phyloP scores from a whole-genome alignment of 208 protist species.

The Perkinsela sp. region DNA sequence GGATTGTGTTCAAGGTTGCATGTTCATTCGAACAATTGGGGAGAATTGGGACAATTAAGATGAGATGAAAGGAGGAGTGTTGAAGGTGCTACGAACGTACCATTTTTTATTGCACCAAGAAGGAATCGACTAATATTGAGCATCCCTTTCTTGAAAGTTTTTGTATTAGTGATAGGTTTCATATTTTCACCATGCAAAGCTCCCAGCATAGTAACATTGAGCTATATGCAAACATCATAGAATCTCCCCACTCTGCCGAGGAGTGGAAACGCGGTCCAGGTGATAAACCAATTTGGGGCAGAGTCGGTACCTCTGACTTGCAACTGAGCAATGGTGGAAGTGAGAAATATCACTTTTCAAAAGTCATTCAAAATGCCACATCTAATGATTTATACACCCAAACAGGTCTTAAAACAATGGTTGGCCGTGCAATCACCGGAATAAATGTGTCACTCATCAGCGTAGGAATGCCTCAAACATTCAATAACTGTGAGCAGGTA shows the following conservation, averaged over 20 bases:
- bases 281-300: not conserved
- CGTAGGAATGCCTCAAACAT: not conserved
- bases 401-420: not conserved
- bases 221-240: not conserved
- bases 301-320: not conserved
- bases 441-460: not conserved
- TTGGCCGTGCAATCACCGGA: not conserved
- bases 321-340: not conserved
- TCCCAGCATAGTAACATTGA: not conserved
- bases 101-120: too few relatives aligned
- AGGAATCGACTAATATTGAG: too few relatives aligned
- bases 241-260: not conserved
- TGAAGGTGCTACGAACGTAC: too few relatives aligned
- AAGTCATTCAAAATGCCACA: not conserved
- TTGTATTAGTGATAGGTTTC: too few relatives aligned
- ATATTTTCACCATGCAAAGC: too few relatives aligned
- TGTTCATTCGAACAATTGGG: too few relatives aligned
- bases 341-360: not conserved
- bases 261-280: not conserved
- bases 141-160: too few relatives aligned
- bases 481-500: not conserved
- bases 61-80: too few relatives aligned
- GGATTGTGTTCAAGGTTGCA: too few relatives aligned
- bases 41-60: too few relatives aligned
- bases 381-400: not conserved